phyloP scores from a whole-genome alignment of 2,329 filamentous ascomycete genomes.

The Aureobasidium sp. region DNA sequence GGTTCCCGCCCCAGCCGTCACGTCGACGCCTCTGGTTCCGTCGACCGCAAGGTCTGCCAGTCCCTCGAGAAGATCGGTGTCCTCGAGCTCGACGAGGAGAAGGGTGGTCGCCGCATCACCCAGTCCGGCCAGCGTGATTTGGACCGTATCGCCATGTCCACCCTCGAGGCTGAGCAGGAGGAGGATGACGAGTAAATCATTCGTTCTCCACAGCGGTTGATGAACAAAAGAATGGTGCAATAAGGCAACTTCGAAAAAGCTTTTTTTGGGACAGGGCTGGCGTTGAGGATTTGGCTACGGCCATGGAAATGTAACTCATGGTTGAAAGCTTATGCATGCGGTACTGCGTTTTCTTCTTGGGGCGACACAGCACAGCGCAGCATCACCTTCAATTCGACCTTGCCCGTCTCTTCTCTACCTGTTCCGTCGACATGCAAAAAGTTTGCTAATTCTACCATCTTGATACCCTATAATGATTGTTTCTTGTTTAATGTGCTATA shows the following conservation, averaged over 20 bases:
- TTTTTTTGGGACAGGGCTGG: constrained; percentile 14
- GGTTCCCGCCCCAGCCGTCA: constrained; percentile 86
- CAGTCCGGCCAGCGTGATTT: constrained; percentile 98
- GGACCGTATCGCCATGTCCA: constrained; percentile 61
- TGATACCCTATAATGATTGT: constrained; percentile 2
- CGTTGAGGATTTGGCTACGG: constrained; percentile 16
- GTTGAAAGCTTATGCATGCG: constrained; percentile 13
- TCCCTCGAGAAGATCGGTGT: constrained; percentile 99
- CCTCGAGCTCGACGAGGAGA: constrained; percentile 94
- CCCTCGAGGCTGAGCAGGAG: constrained; percentile 46
- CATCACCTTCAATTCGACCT: constrained; percentile 16
- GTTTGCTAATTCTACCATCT: constrained; percentile 11
- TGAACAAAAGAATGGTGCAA: constrained; percentile 12
- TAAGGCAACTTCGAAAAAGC: constrained; percentile 14
- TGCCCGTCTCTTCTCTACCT: constrained; percentile 6
- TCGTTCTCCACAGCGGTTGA: constrained; percentile 12
- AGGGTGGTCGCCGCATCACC: constrained; percentile 97
- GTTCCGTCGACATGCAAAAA: constrained; percentile 4
- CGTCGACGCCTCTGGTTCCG: constrained; percentile 87
- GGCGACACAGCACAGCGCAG: constrained; percentile 16
- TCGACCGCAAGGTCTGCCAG: constrained; percentile 97
- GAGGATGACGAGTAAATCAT: constrained; percentile 35
- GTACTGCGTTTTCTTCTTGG: constrained; percentile 10
- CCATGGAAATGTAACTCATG: constrained; percentile 17
- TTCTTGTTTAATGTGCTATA: neutral